Base-by-base conservation (phyloP, 148 eudicot species). In the Tetragonia tetragonoides region DNA sequence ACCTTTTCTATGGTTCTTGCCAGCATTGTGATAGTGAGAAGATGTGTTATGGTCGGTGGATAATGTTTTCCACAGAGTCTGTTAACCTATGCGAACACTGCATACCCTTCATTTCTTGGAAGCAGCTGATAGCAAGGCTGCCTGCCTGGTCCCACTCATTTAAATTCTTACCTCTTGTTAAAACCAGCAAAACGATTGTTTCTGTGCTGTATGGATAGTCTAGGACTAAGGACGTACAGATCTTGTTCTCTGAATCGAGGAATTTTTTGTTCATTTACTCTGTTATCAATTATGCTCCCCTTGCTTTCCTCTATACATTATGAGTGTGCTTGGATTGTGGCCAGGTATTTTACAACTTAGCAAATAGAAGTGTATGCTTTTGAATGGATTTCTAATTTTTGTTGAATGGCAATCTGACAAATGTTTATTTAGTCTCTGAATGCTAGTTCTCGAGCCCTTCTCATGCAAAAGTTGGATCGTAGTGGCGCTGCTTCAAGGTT, bases 381-480 rank as follows among this genome's bases (percentile, higher is more conserved):
- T 38, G 17, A 28, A 28, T 24, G 21, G 21, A 34, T 63, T 64
- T 64, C 41, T 66, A 20, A 39, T 18, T 66, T 16, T 66, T 14
- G 20, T 38, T 39, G 44, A 12, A 5, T 10, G 15, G 38, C 0
- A 39, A 66, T 53, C 24, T 16, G 61, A 66, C 47, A 11, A 11
- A 53, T 28, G 6, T 65, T 39, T 81, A 20, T 51, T 63, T 83
- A 94, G 98, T 77, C 97, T 78, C 73, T 94, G 69, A 94, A 90
- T 92, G 97, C 95, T 82, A 87, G 87, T 40, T 92, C 98, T 53
- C 90, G 98, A 72, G 95, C 95, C 59, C 84, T 89, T 70, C 93
- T 94, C 64, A 94, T 94, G 98, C 92, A 84, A 81, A 94, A 94
- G 82, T 77, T 94, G 88, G 98, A 94, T 76, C 93, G 97, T 20